phyloP scores from a whole-genome alignment of 2,329 filamentous ascomycete genomes.

The Curvularia sp. region DNA sequence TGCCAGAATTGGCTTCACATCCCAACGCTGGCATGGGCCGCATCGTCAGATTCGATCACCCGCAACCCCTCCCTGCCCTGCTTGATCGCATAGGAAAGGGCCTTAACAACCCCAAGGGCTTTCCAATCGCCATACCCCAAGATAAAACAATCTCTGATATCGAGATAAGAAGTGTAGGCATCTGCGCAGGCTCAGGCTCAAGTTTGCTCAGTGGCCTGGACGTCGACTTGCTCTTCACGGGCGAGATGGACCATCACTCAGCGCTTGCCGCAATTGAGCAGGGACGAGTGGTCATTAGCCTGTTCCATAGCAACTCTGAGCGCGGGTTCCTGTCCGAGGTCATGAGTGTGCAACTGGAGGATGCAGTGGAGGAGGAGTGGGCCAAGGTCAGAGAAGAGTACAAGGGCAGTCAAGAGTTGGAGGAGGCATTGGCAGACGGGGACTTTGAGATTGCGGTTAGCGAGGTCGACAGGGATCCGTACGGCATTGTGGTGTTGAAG shows the following conservation, averaged over 20 bases:
- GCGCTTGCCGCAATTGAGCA: constrained; percentile 85
- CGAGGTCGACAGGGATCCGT: constrained; percentile 84
- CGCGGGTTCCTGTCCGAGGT: constrained; percentile 78
- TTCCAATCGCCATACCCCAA: constrained; percentile 70
- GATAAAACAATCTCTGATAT: constrained; percentile 62
- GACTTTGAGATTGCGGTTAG: constrained; percentile 75
- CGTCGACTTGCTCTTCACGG: constrained; percentile 86
- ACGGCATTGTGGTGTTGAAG: constrained; percentile 66
- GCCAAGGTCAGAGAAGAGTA: constrained; percentile 55
- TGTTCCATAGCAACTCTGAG: constrained; percentile 95
- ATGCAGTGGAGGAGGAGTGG: constrained; percentile 66
- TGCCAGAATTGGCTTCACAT: constrained; percentile 48
- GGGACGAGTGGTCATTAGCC: constrained; percentile 79
- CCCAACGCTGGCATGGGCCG: constrained; percentile 67
- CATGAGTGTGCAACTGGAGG: constrained; percentile 71
- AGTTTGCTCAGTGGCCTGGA: constrained; percentile 72
- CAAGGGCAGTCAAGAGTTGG: constrained; percentile 48
- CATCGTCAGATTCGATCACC: constrained; percentile 62
- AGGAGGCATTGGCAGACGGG: constrained; percentile 61
- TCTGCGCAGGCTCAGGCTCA: constrained; percentile 89
- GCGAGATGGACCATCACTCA: constrained; percentile 93
- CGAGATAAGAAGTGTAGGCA: constrained; percentile 73
- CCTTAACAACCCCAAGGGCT: constrained; percentile 71
- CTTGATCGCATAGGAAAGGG: constrained; percentile 68
- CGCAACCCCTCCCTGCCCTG: constrained; percentile 63